phyloP scores from a whole-genome alignment of 805 yeast species.

The Saccharomycopsis babjevae region DNA sequence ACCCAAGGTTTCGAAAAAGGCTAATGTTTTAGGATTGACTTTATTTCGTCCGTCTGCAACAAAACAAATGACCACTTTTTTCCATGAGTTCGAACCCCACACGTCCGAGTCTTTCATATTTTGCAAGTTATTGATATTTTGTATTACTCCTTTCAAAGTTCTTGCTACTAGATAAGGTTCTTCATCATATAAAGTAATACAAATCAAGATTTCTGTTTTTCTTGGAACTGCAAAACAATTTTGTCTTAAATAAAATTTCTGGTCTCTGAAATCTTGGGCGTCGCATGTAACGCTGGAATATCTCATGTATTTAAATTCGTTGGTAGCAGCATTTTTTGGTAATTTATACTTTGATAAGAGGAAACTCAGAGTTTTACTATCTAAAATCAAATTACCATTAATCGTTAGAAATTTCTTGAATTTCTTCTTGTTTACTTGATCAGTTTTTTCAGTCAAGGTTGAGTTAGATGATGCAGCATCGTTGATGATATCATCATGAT shows the following conservation, averaged over 20 bases:
- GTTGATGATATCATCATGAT: neutral
- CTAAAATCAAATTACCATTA: constrained; percentile 74
- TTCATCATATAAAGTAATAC: constrained; percentile 86
- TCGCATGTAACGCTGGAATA: constrained; percentile 93
- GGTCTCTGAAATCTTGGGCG: constrained; percentile 54
- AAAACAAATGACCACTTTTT: constrained; percentile 79
- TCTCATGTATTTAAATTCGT: constrained; percentile 80
- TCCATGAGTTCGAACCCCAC: constrained; percentile 75
- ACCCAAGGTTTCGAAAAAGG: constrained; percentile 77
- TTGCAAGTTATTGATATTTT: constrained; percentile 67
- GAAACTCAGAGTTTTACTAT: constrained; percentile 72
- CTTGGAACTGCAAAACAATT: constrained; percentile 68
- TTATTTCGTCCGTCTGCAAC: constrained; percentile 90
- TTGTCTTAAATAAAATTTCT: constrained; percentile 75
- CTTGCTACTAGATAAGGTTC: constrained; percentile 72
- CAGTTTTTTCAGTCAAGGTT: neutral
- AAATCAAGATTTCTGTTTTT: constrained; percentile 75
- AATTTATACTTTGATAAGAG: constrained; percentile 42
- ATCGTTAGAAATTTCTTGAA: constrained; percentile 7
- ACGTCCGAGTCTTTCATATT: constrained; percentile 50
- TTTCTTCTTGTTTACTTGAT: neutral
- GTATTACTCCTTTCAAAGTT: constrained; percentile 84
- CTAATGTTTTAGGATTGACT: constrained; percentile 67
- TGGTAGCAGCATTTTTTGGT: constrained; percentile 22
- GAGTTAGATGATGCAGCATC: neutral